Evolutionary conservation across 108 stramenopile species (phyloP).

Genomic region (Ochromonas danica): DNA sequence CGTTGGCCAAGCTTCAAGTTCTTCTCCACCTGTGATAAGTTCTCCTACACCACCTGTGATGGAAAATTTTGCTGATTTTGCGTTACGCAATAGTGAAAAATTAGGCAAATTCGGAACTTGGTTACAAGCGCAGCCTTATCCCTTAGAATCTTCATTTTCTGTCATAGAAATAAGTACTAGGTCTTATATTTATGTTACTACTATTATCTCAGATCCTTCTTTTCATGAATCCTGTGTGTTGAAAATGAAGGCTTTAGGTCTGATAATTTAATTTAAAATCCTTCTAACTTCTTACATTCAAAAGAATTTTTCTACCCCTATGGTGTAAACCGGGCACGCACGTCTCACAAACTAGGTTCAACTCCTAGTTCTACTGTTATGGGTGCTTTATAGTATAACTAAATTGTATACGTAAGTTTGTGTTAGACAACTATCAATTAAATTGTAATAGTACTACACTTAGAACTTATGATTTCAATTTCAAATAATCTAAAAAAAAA

Average conservation of each 20-base stretch:
- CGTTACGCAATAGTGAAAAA: slow-evolving; percentile 16
- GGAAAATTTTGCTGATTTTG: slow-evolving; percentile 17
- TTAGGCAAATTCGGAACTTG: slow-evolving; percentile 15
- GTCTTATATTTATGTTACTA: slow-evolving; percentile 17
- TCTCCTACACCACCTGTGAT: slow-evolving; percentile 14
- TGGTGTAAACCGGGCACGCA: slow-evolving; percentile 13
- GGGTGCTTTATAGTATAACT: slow-evolving; percentile 16
- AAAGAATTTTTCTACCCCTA: slow-evolving; percentile 17
- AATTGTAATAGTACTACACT: slow-evolving; percentile 17
- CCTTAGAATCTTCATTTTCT: slow-evolving; percentile 17
- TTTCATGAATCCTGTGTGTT: slow-evolving; percentile 10
- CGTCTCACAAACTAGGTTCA: slow-evolving; percentile 2
- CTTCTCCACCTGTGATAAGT: slow-evolving; percentile 15
- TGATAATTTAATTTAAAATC: slow-evolving; percentile 18
- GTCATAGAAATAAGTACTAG: slow-evolving; percentile 10
- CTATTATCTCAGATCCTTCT: slow-evolving; percentile 16
- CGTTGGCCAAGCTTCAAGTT: slow-evolving; percentile 14
- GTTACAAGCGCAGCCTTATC: slow-evolving; percentile 14
- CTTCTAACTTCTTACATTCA: slow-evolving; percentile 17
- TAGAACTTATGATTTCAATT: slow-evolving; percentile 17
- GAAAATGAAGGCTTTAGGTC: slow-evolving; percentile 15
- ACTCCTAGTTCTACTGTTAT: slow-evolving; percentile 16
- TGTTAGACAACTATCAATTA: slow-evolving; percentile 17
- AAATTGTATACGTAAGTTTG: slow-evolving; percentile 17
- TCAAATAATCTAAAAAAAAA: slow-evolving; percentile 18